Evolutionary conservation across 345 rosid genomes (phyloP).

Genomic region (Carallia pectinifolia): DNA sequence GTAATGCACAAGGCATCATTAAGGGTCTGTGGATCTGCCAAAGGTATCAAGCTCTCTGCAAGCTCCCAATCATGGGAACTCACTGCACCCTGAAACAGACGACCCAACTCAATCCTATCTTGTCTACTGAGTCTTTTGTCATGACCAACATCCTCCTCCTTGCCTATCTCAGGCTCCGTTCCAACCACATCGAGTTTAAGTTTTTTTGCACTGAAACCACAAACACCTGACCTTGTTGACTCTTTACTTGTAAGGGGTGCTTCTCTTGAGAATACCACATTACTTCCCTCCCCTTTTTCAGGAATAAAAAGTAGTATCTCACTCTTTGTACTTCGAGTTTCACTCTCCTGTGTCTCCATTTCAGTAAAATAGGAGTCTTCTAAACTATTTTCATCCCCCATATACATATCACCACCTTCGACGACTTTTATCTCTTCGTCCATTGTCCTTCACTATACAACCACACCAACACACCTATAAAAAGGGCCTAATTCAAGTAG

Average conservation of each 20-base stretch:
- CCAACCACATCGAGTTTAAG: slow-evolving; percentile 30
- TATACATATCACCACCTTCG: slow-evolving; percentile 25
- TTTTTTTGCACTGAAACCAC: slow-evolving; percentile 49
- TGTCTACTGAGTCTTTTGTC: slow-evolving; percentile 69
- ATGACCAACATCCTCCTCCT: slow-evolving; percentile 41
- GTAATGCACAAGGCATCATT: slow-evolving; percentile 87
- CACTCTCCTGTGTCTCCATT: slow-evolving; percentile 46
- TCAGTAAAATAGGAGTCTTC: slow-evolving; percentile 43
- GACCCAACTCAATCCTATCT: slow-evolving; percentile 74
- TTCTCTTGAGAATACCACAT: slow-evolving; percentile 62
- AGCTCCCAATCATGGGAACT: slow-evolving; percentile 87
- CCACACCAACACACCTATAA: slow-evolving; percentile 12
- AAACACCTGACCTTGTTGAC: slow-evolving; percentile 33
- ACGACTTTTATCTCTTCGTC: slow-evolving; percentile 36
- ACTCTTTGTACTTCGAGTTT: slow-evolving; percentile 27
- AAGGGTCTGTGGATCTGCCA: slow-evolving; percentile 80
- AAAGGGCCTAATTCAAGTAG: slow-evolving; percentile 14
- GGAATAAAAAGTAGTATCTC: slow-evolving; percentile 34
- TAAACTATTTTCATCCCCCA: slow-evolving; percentile 31
- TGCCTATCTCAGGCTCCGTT: slow-evolving; percentile 38
- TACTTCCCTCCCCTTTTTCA: slow-evolving; percentile 49
- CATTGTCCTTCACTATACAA: slow-evolving; percentile 31
- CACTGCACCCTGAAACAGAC: slow-evolving; percentile 72
- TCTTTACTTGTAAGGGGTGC: slow-evolving; percentile 47
- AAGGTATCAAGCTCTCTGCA: slow-evolving; percentile 61